Evolutionary conservation across 1,284 basidiomycete genomes (phyloP), one percentile per base, ranked within the genome.

Genomic region (Agaricales sp.): DNA sequence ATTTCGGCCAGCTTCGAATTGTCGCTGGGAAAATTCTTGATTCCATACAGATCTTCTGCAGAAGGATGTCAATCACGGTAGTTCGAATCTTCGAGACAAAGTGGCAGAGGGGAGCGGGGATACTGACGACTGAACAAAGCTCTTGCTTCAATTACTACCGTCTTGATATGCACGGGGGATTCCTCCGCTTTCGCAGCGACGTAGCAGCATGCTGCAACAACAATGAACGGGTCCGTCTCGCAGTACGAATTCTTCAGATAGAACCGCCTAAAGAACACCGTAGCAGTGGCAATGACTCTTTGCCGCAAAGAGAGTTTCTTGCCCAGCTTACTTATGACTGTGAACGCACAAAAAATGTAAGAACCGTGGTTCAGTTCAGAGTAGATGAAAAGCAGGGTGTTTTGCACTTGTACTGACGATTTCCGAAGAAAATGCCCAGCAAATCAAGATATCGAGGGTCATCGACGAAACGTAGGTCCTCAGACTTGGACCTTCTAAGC

Each of bases 151-250:
- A 80, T 69, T n/a, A 95, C 82, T 18, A 95, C 83, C 52, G 78
- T 87, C 68, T 96, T 96, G 68, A 98, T 92, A 61, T 96, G 93
- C 0, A 94, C 78, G 0, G 95, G 93, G 0, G 86, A 90, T 63
- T 99, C 95, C 60, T 99, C 95, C 0, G 93, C 91, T 64, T 99
- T 99, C 2, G 93, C 90, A 2, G 95, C 93, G 20, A 98, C 85
- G 64, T 97, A 98, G 54, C 89, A 85, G 66, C 94, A 98, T 0
- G 93, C 91, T 0, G 92, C 84, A 26, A 92, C 82, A 38, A 98
- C 92, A 46, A 95, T 73, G 59, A 92, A 94, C 0, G 91, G 92
- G 57, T 97, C 93, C 0, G 93, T 94, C 60, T 96, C 92, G 66
- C 87, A 92, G 61, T 92, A 95, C 1, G 81, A 77, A 62, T 93